Percentiles rank a stretch among this genome's conserved stretches.
Conservation (phyloP, 371 early-diverging fungal species). For the Globomyces sp. region DNA sequence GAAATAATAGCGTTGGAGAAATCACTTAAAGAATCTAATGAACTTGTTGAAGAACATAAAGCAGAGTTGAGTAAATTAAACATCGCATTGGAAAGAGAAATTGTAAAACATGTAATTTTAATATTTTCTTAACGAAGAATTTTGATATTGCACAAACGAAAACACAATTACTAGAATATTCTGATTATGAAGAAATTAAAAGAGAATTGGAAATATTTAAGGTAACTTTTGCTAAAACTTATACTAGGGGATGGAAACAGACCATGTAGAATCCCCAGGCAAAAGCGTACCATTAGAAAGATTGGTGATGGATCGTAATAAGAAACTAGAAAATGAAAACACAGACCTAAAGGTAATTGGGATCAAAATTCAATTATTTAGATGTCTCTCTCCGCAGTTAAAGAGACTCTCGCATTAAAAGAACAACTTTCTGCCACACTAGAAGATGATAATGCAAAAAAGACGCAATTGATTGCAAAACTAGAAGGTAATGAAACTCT, state of each 20-base stretch:
- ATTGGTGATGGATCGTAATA: constrained; percentile 79
- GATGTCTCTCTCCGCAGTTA: constrained; percentile 11
- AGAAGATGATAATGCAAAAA: constrained; percentile 17
- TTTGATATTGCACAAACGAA: constrained; percentile 25
- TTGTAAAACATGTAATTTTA: constrained; percentile 28
- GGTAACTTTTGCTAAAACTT: constrained; percentile 33
- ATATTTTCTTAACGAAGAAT: constrained; percentile 11
- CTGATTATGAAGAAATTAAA: constrained; percentile 82
- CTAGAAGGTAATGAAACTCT: constrained; percentile 15
- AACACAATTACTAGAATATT: constrained; percentile 28
- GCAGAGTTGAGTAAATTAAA: neutral
- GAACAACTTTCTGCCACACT: constrained; percentile 7
- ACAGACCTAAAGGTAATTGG: constrained; percentile 62
- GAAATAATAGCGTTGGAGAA: constrained; percentile 1
- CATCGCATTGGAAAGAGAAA: constrained; percentile 53
- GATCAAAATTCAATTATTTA: constrained; percentile 36
- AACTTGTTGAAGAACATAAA: neutral
- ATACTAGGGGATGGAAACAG: constrained; percentile 40
- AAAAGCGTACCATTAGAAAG: constrained; percentile 61
- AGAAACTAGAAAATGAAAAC: constrained; percentile 71
- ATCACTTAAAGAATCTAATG: constrained; percentile 1
- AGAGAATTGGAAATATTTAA: constrained; percentile 83
- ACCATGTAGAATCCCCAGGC: constrained; percentile 20
- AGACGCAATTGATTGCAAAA: constrained; percentile 21
- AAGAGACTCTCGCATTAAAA: constrained; percentile 10